phyloP scores from a whole-genome alignment of 2,329 filamentous ascomycete species.

The Podosphaera aphanis region DNA sequence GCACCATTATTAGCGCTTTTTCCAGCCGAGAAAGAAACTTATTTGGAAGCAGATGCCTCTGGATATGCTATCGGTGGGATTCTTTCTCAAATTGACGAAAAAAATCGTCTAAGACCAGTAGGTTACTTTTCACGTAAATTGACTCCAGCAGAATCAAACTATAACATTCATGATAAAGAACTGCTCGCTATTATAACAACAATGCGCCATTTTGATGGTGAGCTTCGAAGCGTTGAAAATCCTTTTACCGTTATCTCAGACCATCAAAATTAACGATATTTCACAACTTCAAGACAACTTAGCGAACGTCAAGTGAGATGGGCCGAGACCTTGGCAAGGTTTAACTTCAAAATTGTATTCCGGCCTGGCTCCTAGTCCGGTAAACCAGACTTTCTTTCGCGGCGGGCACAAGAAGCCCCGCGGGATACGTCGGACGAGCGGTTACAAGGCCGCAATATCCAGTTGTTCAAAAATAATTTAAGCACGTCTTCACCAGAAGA shows the following conservation, averaged over 20 bases:
- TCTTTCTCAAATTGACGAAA: neutral
- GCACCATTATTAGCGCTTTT: neutral
- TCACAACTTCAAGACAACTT: neutral
- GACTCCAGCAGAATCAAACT: too few species aligned
- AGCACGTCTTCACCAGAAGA: neutral
- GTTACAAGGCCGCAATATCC: constrained; percentile 1
- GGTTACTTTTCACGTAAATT: constrained; percentile 1
- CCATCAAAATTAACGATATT: neutral
- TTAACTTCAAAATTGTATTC: constrained; percentile 1
- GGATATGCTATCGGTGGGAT: neutral
- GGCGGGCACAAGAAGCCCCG: neutral
- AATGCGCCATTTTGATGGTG: neutral
- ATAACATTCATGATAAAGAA: constrained; percentile 1
- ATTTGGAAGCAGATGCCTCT: neutral
- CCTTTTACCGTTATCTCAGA: neutral
- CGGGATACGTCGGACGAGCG: neutral
- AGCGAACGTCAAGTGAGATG: constrained; percentile 1
- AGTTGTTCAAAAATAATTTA: neutral
- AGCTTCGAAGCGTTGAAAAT: neutral
- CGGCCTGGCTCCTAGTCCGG: neutral
- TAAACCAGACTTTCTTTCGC: neutral
- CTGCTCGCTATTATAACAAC: neutral
- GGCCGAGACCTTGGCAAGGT: neutral
- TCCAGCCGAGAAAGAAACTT: neutral
- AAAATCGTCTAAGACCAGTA: neutral